Conservation (phyloP, 2,329 filamentous ascomycete species). For the Sarocladiaceae sp. region DNA sequence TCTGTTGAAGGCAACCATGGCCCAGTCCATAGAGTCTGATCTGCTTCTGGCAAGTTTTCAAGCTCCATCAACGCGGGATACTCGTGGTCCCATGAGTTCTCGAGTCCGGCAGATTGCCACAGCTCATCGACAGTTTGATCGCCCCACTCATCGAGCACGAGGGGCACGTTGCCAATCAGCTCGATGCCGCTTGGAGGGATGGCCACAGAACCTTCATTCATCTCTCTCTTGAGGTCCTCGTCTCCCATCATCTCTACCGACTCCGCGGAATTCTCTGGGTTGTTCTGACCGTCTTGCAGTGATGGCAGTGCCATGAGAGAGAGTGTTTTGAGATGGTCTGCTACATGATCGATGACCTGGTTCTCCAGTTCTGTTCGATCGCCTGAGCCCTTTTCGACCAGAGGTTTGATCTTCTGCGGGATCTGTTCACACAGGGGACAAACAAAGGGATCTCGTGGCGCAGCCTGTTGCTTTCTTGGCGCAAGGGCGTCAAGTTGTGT, state of each 20-base stretch:
- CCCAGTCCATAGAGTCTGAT: too few relatives aligned
- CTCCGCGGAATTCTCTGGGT: background rate
- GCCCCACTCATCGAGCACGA: background rate
- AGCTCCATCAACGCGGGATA: background rate
- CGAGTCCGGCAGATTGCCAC: background rate
- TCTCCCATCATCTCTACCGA: background rate
- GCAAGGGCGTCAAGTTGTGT: background rate
- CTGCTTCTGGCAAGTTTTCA: too few relatives aligned
- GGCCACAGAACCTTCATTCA: background rate
- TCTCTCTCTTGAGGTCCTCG: background rate
- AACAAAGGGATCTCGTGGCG: background rate
- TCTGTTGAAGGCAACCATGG: too few relatives aligned
- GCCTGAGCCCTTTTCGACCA: background rate
- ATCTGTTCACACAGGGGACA: conserved; percentile 1
- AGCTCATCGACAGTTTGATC: background rate
- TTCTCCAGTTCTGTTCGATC: background rate
- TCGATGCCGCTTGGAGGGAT: background rate
- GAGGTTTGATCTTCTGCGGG: background rate
- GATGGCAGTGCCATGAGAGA: background rate
- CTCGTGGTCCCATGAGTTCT: background rate
- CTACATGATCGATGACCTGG: background rate
- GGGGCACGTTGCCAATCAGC: background rate
- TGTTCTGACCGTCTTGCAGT: background rate
- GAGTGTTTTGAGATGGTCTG: background rate
- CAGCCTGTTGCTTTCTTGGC: background rate